Conservation (phyloP, 1,139 yeast genomes). For the Candida sanyaensis region DNA sequence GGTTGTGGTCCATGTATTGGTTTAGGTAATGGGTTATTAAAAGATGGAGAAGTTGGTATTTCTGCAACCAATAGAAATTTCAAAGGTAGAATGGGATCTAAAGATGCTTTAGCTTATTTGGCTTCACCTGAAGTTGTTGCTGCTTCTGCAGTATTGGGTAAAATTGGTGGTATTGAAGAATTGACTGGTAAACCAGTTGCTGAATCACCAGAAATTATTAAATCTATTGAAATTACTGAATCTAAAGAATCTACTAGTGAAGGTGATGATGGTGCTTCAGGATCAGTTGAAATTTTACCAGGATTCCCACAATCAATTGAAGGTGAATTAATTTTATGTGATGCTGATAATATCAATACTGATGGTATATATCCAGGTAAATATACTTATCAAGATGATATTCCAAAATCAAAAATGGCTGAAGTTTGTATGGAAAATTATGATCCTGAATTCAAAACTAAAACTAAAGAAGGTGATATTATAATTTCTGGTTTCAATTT, state of each 20-base stretch:
- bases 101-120: conserved; percentile 91
- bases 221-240: conserved; percentile 43
- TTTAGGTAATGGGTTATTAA: conserved; percentile 86
- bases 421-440: conserved; percentile 99
- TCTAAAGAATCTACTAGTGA: conserved; percentile 25
- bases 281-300: conserved; percentile 67
- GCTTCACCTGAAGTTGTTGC: conserved; percentile 99
- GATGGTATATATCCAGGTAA: conserved; percentile 99
- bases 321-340: conserved; percentile 94
- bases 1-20: conserved; percentile 99
- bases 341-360: conserved; percentile 96
- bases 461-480: conserved; percentile 86
- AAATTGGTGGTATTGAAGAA: conserved; percentile 91
- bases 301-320: conserved; percentile 89
- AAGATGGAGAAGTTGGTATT: conserved; percentile 97
- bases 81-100: conserved; percentile 99
- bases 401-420: conserved; percentile 93
- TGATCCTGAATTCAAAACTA: conserved; percentile 79
- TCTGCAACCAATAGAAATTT: conserved; percentile 98
- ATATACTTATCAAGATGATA: conserved; percentile 97
- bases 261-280: conserved; percentile 29
- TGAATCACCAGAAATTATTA: conserved; percentile 47
- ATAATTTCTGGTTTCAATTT: conserved; percentile 91
- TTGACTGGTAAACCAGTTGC: conserved; percentile 59
- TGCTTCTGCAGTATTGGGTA: conserved; percentile 93